These are phyloP conservation scores for Schoenoplectus tabernaemontani DNA, from an alignment of 202 grass and related monocot genomes.

Conservation along the genomic window DNA sequence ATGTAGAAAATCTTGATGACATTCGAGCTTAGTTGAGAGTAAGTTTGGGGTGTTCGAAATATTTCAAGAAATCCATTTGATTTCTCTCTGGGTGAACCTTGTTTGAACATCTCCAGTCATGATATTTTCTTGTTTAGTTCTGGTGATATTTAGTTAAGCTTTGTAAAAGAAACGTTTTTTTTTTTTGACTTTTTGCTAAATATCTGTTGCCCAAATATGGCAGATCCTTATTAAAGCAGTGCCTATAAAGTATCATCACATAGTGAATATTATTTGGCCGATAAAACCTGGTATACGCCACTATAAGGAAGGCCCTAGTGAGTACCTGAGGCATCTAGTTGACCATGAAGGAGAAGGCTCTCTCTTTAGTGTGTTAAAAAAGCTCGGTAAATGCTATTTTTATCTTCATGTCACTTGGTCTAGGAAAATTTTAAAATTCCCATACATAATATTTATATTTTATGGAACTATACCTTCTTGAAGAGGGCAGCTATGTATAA, in stretches of 20 bases:
- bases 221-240: slow-evolving; percentile 95
- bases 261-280: slow-evolving; percentile 71
- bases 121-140: neutral
- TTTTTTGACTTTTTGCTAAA: slow-evolving; percentile 29
- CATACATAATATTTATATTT: neutral
- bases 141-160: neutral
- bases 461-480: neutral
- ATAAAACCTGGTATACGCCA: slow-evolving; percentile 57
- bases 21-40: slow-evolving; percentile 71
- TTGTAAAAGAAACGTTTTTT: slow-evolving; percentile 14
- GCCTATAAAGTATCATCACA: slow-evolving; percentile 78
- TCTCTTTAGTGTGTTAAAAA: slow-evolving; percentile 81
- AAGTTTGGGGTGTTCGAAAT: slow-evolving; percentile 59
- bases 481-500: neutral
- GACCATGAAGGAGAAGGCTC: slow-evolving; percentile 96
- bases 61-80: slow-evolving; percentile 47
- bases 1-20: slow-evolving; percentile 63
- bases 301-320: slow-evolving; percentile 89
- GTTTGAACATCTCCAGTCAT: slow-evolving; percentile 85
- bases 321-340: slow-evolving; percentile 72
- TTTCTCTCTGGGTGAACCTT: slow-evolving; percentile 84
- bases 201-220: slow-evolving; percentile 14
- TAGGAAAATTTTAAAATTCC: neutral
- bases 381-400: slow-evolving; percentile 55
- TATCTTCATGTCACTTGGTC: neutral